Evolutionary conservation across 352 stramenopile species (phyloP).

Genomic region (Phytopythium mirpurense): DNA sequence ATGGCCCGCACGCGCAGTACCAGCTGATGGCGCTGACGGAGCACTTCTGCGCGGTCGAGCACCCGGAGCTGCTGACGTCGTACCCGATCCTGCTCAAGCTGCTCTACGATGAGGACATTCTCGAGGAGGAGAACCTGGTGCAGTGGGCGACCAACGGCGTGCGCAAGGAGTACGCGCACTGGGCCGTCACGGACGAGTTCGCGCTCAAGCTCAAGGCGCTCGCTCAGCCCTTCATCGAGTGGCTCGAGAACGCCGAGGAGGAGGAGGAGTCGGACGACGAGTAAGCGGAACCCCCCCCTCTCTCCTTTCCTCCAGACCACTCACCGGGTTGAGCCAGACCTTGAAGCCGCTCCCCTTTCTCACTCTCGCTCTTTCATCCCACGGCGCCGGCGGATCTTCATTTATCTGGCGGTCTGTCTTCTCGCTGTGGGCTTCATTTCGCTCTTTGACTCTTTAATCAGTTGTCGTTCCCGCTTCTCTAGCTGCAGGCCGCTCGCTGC

Average conservation of each 20-base stretch:
- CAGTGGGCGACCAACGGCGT: slow-evolving; percentile 83
- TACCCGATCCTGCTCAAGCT: slow-evolving; percentile 97
- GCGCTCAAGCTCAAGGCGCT: slow-evolving; percentile 80
- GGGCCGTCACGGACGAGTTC: slow-evolving; percentile 86
- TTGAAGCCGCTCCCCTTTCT: too few relatives aligned
- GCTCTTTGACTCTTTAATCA: too few relatives aligned
- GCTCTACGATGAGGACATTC: slow-evolving; percentile 95
- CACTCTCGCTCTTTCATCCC: too few relatives aligned
- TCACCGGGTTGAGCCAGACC: too few relatives aligned
- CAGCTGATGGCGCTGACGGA: slow-evolving; percentile 92
- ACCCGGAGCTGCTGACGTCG: slow-evolving; percentile 58
- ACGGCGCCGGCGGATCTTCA: too few relatives aligned
- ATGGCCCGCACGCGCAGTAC: slow-evolving; percentile 87
- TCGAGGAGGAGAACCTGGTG: slow-evolving; percentile 95
- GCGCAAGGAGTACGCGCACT: slow-evolving; percentile 81
- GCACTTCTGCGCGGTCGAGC: slow-evolving; percentile 88
- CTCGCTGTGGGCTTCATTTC: too few relatives aligned
- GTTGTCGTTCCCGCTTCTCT: too few relatives aligned
- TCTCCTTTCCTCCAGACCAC: too few relatives aligned
- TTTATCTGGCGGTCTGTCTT: too few relatives aligned
- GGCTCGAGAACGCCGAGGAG: slow-evolving; percentile 95
- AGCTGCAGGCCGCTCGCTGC: too few relatives aligned
- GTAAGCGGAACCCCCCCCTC: slow-evolving; percentile 13
- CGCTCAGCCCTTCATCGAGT: slow-evolving; percentile 94
- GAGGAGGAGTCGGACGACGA: slow-evolving; percentile 83